A percentile compares a stretch with the other conserved stretches of the same genome.
These are phyloP conservation scores for Evernia prunastri DNA, from an alignment of 495 filamentous ascomycete genomes.

Conservation along the genomic window DNA sequence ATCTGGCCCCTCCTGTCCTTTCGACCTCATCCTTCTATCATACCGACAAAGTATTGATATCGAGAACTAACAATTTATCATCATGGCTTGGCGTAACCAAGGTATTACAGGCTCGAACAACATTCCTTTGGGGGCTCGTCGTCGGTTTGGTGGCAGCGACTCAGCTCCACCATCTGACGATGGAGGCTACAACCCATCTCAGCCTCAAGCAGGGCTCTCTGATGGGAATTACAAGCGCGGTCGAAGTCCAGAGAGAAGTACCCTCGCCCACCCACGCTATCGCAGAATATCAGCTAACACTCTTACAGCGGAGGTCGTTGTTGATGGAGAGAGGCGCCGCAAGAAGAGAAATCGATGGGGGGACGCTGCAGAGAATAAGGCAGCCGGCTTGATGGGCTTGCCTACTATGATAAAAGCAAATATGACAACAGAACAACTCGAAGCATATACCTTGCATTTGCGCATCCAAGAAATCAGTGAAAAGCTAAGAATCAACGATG, in stretches of 20 bases:
- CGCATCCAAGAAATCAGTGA: conserved; percentile 98
- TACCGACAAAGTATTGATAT: neutral
- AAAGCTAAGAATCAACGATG: conserved; percentile 96
- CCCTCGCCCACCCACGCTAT: conserved; percentile 13
- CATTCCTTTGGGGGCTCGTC: conserved; percentile 81
- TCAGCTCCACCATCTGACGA: conserved; percentile 41
- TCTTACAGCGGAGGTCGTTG: conserved; percentile 43
- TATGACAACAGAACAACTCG: conserved; percentile 96
- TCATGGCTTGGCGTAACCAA: conserved; percentile 87
- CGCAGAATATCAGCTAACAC: conserved; percentile 15
- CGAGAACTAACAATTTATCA: conserved; percentile 20
- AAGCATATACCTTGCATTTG: conserved; percentile 90
- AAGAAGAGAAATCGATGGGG: conserved; percentile 99
- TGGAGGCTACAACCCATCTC: conserved; percentile 52
- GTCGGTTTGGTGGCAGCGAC: conserved; percentile 73
- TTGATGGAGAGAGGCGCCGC: conserved; percentile 71
- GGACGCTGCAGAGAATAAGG: conserved; percentile 92
- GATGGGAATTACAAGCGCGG: conserved; percentile 60
- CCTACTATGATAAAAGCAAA: conserved; percentile 91
- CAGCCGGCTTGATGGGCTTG: conserved; percentile 93
- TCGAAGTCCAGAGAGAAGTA: conserved; percentile 65
- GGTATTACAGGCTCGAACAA: conserved; percentile 99
- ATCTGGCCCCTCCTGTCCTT: neutral
- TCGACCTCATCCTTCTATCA: neutral
- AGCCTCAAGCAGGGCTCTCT: conserved; percentile 39